These are phyloP conservation scores for Ceratocystis destructans DNA, from an alignment of 2,329 filamentous ascomycete species.

Conservation along the genomic window DNA sequence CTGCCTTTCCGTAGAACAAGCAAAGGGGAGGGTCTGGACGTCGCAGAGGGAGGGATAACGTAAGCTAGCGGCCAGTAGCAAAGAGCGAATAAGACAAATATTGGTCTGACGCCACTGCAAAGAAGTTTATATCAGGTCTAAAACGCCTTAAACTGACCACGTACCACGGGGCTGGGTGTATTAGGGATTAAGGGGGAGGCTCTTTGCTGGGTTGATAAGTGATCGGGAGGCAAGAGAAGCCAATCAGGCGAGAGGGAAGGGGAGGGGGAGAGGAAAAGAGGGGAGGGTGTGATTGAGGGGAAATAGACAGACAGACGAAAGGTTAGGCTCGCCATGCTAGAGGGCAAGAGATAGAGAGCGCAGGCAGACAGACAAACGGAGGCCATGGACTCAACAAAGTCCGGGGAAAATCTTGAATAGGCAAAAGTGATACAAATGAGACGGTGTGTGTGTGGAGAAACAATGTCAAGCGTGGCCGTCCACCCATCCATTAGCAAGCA, in stretches of 20 bases:
- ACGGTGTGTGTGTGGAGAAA: background rate
- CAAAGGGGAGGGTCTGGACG: background rate
- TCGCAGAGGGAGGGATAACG: background rate
- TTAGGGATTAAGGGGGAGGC: conserved; percentile 3
- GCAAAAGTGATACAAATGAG: background rate
- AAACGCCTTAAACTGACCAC: background rate
- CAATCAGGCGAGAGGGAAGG: background rate
- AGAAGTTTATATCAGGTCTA: background rate
- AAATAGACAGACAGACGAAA: background rate
- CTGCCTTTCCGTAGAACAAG: background rate
- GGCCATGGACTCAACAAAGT: background rate
- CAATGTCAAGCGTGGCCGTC: background rate
- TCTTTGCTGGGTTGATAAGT: background rate
- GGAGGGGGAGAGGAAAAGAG: background rate
- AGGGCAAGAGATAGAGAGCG: too few species aligned
- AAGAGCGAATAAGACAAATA: background rate
- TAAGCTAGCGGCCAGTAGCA: background rate
- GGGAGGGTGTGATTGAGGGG: background rate
- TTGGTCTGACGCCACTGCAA: background rate
- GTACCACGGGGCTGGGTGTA: background rate
- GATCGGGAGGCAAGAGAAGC: background rate
- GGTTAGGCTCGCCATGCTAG: too few species aligned
- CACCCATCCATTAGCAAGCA: background rate
- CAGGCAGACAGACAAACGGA: too few species aligned
- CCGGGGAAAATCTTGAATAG: background rate